Base-by-base conservation (phyloP, 106 monocot species). In the Cymbidium sinense region DNA sequence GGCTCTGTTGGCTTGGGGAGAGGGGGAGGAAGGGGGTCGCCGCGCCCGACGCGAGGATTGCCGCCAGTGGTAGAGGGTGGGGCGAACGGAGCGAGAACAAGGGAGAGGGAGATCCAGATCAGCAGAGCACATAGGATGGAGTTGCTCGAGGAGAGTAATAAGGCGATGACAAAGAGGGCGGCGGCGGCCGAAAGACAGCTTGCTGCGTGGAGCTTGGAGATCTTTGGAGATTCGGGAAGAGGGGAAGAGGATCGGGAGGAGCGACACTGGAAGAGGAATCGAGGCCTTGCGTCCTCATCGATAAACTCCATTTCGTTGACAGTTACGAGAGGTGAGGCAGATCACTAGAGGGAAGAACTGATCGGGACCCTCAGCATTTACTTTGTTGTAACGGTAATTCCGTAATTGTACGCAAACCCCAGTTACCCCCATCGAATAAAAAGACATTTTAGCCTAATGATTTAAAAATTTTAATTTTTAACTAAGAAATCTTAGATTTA, bases 31-130 rank as follows among this genome's bases (percentile, higher is more conserved):
- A 89, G 74, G 43, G 67, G 75, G 7, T 51, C 74, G 29, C 96
- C 94, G 31, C 43, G 71, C 50, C 94, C 98, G 79, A 98, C 91
- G 44, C 70, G 77, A 76, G 84, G 28, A 78, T 89, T 85, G 69
- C 98, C 98, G 17, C 88, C 91, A 29, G 98, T 98, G 79, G 79
- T 43, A 23, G 88, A 87, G 51, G 81, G 29, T 6, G 98, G 98
- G 54, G 98, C 88, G 79, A 98, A 94, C 75, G 98, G 98, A 23
- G 85, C 94, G 72, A 91, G 65, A 70, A 94, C 70, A 70, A 98
- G 92, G 74, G 98, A 94, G 69, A 89, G 67, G 50, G 94, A 70
- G 83, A 31, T 39, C 98, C 98, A 98, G 76, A 84, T 15, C 62
- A 94, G 86, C 75, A 98, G 35, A 77, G 82, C 84, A 47, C 77